Percentiles rank a stretch among this genome's conserved stretches.
Evolutionary conservation across 1,139 yeast genomes (phyloP).

Genomic region (Taphrina confusa): DNA sequence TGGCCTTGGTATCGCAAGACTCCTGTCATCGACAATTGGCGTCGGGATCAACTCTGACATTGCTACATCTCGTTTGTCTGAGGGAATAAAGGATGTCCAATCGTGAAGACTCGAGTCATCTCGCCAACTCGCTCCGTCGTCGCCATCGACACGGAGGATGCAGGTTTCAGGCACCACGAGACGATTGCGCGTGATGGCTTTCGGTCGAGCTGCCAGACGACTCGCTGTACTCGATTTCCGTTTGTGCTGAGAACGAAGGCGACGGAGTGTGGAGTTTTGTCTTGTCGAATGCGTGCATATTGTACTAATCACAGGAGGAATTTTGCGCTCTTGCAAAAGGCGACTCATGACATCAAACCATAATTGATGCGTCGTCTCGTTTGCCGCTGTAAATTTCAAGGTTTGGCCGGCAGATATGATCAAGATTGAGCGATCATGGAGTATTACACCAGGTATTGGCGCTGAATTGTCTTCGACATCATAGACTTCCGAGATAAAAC

Average conservation of each 20-base stretch:
- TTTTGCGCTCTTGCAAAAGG: slow-evolving; percentile 3
- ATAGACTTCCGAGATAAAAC: neutral
- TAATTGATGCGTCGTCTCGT: slow-evolving; percentile 4
- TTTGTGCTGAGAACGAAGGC: too few species aligned
- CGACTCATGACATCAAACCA: slow-evolving; percentile 19
- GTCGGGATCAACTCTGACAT: too few species aligned
- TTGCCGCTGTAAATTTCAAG: slow-evolving; percentile 9
- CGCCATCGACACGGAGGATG: neutral
- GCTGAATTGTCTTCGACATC: slow-evolving; percentile 16
- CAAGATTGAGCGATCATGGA: slow-evolving; percentile 18
- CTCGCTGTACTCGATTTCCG: neutral
- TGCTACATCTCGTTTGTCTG: too few species aligned
- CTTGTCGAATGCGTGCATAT: too few species aligned
- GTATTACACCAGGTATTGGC: neutral
- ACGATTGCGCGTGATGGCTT: neutral
- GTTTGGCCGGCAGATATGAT: slow-evolving; percentile 10
- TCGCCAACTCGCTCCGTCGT: neutral
- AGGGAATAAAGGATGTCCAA: neutral
- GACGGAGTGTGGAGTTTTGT: too few species aligned
- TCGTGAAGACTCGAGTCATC: neutral
- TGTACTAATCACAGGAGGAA: too few species aligned
- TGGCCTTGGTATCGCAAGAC: neutral
- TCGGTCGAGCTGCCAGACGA: neutral
- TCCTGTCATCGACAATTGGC: neutral
- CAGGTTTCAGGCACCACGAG: neutral